phyloP scores from a whole-genome alignment of 495 filamentous ascomycete genomes.

The Podospora australis region DNA sequence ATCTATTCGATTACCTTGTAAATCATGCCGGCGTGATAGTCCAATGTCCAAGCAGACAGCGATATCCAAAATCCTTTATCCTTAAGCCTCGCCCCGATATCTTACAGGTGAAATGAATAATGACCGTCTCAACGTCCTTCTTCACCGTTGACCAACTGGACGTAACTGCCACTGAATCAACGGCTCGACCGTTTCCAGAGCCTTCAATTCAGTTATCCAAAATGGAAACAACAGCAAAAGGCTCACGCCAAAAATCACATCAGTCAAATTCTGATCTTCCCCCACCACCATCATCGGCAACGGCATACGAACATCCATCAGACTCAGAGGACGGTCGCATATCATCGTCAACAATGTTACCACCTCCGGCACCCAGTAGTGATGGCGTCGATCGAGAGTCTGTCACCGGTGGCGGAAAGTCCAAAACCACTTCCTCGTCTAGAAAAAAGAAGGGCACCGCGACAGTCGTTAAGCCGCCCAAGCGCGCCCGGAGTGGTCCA shows the following conservation, averaged over 20 bases:
- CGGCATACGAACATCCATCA: too few species aligned
- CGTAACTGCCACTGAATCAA: too few species aligned
- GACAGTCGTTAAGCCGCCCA: slow-evolving; percentile 33
- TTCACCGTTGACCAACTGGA: slow-evolving; percentile 18
- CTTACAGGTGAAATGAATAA: slow-evolving; percentile 11
- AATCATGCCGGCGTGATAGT: too few species aligned
- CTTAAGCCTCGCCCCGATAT: slow-evolving; percentile 3
- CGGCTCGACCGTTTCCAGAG: neutral
- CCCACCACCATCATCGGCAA: neutral
- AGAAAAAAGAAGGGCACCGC: slow-evolving; percentile 40
- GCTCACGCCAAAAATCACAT: neutral
- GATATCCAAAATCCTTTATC: slow-evolving; percentile 1
- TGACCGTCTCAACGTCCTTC: slow-evolving; percentile 24
- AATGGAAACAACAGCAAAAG: neutral
- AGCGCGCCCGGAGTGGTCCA: slow-evolving; percentile 18
- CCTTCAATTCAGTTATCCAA: neutral
- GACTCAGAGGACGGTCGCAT: too few species aligned
- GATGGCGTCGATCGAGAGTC: slow-evolving; percentile 8
- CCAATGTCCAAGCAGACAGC: neutral
- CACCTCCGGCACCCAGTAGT: slow-evolving; percentile 1
- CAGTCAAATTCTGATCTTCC: neutral
- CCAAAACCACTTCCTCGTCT: slow-evolving; percentile 21
- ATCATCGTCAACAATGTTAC: neutral
- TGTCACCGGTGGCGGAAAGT: neutral
- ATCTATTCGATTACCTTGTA: too few species aligned